Base-by-base conservation (phyloP, 75 land plant genomes). In the Sequoiadendron giganteum region DNA sequence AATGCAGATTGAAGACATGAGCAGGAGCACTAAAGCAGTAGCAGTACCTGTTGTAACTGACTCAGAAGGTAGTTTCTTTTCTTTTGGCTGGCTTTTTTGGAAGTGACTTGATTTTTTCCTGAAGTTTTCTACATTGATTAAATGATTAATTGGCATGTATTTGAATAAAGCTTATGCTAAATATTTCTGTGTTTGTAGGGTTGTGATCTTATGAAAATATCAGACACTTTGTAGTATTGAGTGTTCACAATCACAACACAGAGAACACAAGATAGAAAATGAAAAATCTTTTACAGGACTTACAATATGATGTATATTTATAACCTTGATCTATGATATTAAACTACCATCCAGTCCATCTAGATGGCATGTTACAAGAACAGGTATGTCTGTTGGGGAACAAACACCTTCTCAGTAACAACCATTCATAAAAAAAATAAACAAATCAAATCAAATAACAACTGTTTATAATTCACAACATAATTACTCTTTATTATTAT, bases 41-140 rank as follows among this genome's bases (percentile, higher is more conserved):
- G 99, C 96, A 68, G 93, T 98, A 75, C 99, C 99, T 76, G 95
- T 98, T 77, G 89, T 98, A 43, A 97, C 99, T 79, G 94, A 97
- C 61, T 98, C 97, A 85, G 95, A 95, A 95, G 99, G 99, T 98
- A 78, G 55, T 40, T 72, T 76, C 18, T 36, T 88, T 19, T 58
- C 76, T 40, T 18, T 21, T 25, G n/a, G 38, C 58, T 85, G 21
- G 34, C 30, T 80, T 80, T 87, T 16, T 87, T 42, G 7, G 39
- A 49, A 10, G 42, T 87, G 9, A 28, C n/a, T 25, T 45, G 14
- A 45, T 82, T n/a, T 82, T 25, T 82, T 47, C 30, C 4, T 82
- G 5, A 47, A 82, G 15, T 43, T 45, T 82, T 82, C 16, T 82
- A 4, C 21, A 45, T 43, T 48, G 36, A 32, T 55, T n/a, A 79